Conservation (phyloP, 352 stramenopile genomes). For the Pythium scleroteichum region DNA sequence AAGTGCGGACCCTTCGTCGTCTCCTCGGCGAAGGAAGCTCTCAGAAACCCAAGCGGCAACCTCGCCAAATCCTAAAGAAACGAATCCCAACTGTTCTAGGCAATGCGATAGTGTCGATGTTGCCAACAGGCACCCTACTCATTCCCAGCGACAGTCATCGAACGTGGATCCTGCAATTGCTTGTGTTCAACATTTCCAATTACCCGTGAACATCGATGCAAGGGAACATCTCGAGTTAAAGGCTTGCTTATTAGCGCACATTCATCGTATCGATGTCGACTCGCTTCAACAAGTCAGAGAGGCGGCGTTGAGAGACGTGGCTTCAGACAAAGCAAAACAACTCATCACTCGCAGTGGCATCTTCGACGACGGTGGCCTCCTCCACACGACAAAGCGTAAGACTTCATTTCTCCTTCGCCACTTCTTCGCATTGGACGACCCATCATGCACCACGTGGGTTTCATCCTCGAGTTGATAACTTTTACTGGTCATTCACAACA, state of each 20-base stretch:
- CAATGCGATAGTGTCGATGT: background rate
- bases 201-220: slow-evolving; percentile 32
- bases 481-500: no score
- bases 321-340: slow-evolving; percentile 41
- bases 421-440: slow-evolving; percentile 61
- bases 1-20: background rate
- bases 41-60: background rate
- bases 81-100: no score
- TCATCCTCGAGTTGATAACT: no score
- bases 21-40: background rate
- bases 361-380: slow-evolving; percentile 40
- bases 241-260: slow-evolving; percentile 65
- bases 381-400: slow-evolving; percentile 60
- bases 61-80: no score
- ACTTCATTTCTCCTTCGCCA: slow-evolving; percentile 71
- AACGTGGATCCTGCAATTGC: no score
- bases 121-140: background rate
- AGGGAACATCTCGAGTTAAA: slow-evolving; percentile 71
- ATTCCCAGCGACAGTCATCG: background rate
- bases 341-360: slow-evolving; percentile 40
- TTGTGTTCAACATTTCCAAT: slow-evolving; percentile 6
- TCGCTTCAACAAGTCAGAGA: slow-evolving; percentile 47
- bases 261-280: slow-evolving; percentile 63
- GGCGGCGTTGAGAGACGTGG: slow-evolving; percentile 38
- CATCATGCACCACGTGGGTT: slow-evolving; percentile 17